A percentile compares a stretch with the other conserved stretches of the same genome.
Evolutionary conservation across 192 early-diverging fungal species (phyloP).

Genomic region (Backusella liffmaniae): DNA sequence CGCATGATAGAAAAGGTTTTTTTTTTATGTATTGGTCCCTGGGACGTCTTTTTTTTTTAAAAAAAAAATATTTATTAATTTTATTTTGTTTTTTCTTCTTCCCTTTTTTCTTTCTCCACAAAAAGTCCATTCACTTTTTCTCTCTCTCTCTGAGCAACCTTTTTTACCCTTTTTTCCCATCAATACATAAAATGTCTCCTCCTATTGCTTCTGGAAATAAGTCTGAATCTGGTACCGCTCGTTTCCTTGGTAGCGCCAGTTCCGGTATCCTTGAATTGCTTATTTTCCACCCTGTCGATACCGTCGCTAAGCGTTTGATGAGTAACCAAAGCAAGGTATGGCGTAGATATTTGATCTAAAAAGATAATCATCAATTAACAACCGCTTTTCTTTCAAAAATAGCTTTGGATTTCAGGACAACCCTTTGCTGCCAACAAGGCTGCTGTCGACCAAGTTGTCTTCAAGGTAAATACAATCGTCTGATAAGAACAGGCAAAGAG

Average conservation of each 20-base stretch:
- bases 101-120: not conserved
- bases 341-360: not conserved
- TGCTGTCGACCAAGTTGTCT: conserved; percentile 82
- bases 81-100: not conserved
- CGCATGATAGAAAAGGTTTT: not conserved
- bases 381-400: not conserved
- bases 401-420: conserved; percentile 72
- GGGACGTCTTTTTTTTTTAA: conserved; percentile 2
- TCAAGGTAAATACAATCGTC: conserved; percentile 59
- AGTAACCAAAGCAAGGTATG: conserved; percentile 82
- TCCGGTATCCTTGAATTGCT: conserved; percentile 94
- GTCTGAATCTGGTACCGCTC: conserved; percentile 86
- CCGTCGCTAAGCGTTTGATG: conserved; percentile 98
- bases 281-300: conserved; percentile 98
- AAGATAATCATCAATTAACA: not conserved
- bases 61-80: not conserved
- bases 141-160: conserved; percentile 7
- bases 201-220: conserved; percentile 59
- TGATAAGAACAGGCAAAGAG: not conserved
- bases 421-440: conserved; percentile 61
- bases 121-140: not conserved
- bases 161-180: not conserved
- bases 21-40: not conserved
- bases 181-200: conserved; percentile 40
- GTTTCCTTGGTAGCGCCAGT: conserved; percentile 85